phyloP scores from a whole-genome alignment of 352 stramenopile species.

The Pythium rhizo-oryzae region DNA sequence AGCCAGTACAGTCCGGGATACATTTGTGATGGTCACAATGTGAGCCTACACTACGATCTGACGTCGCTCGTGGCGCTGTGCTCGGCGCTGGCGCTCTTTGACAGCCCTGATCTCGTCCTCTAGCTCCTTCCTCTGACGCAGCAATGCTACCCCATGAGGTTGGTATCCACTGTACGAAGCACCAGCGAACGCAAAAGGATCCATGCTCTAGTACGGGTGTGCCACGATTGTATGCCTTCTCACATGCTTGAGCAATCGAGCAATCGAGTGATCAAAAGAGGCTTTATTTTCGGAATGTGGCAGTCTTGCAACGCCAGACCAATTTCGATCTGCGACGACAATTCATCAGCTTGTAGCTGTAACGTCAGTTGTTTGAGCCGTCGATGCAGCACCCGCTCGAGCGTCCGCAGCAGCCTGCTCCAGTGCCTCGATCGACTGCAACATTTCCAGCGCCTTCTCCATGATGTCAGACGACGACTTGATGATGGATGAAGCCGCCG shows the following conservation, averaged over 20 bases:
- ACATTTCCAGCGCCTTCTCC: constrained; percentile 56
- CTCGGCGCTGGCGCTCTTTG: constrained; percentile 15
- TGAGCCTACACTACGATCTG: constrained; percentile 13
- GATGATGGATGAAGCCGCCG: constrained; percentile 56
- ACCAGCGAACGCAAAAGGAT: background rate
- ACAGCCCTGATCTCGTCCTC: constrained; percentile 20
- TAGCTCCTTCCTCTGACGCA: constrained; percentile 28
- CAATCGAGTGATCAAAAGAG: too few relatives aligned
- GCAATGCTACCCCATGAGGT: constrained; percentile 2
- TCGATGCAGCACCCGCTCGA: background rate
- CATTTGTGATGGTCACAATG: background rate
- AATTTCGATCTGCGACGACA: too few relatives aligned
- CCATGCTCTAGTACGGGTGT: background rate
- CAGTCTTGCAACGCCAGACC: too few relatives aligned
- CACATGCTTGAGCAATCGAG: constrained; percentile 16
- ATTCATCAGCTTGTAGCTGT: constrained; percentile 21
- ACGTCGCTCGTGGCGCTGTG: background rate
- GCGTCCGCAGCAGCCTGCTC: constrained; percentile 21
- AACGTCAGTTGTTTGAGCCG: constrained; percentile 10
- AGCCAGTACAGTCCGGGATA: background rate
- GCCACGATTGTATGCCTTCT: background rate
- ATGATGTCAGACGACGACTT: constrained; percentile 57
- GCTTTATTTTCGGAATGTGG: constrained; percentile 1
- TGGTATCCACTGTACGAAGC: background rate
- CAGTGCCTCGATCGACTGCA: constrained; percentile 49